phyloP scores from a whole-genome alignment of 805 yeast species.

The Brettanomyces naardenensis region DNA sequence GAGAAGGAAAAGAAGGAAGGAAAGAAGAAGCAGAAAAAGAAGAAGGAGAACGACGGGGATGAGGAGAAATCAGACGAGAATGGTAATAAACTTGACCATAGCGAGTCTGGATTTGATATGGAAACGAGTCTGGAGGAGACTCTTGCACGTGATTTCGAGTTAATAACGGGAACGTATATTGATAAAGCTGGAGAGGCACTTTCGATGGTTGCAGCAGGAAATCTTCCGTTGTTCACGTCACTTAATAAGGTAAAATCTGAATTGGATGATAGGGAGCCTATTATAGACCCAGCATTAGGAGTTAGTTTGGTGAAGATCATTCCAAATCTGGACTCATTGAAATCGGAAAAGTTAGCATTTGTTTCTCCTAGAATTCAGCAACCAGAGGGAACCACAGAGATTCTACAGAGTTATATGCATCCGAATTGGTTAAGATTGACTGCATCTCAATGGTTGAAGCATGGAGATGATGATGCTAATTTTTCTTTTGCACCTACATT shows the following conservation, averaged over 20 bases:
- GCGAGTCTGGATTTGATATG: slow-evolving; percentile 9
- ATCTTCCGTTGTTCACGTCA: slow-evolving; percentile 75
- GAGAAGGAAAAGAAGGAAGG: slow-evolving; percentile 10
- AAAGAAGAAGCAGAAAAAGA: slow-evolving; percentile 20
- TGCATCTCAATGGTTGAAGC: slow-evolving; percentile 57
- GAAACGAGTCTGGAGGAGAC: slow-evolving; percentile 28
- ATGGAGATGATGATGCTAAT: slow-evolving; percentile 26
- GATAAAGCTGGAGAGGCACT: slow-evolving; percentile 58
- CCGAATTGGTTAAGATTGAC: slow-evolving; percentile 62
- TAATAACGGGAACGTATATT: slow-evolving; percentile 45
- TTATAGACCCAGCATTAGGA: slow-evolving; percentile 47
- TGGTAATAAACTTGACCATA: slow-evolving; percentile 8
- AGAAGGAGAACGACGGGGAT: slow-evolving; percentile 5
- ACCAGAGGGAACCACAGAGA: slow-evolving; percentile 35
- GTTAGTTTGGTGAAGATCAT: slow-evolving; percentile 60
- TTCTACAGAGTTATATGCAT: slow-evolving; percentile 46
- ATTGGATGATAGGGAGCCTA: slow-evolving; percentile 66
- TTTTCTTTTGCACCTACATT: slow-evolving; percentile 58
- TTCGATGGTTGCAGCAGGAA: slow-evolving; percentile 49
- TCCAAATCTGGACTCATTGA: slow-evolving; percentile 36
- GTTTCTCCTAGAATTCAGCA: slow-evolving; percentile 25
- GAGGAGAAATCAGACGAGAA: slow-evolving; percentile 3
- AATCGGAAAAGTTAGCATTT: slow-evolving; percentile 35
- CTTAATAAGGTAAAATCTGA: slow-evolving; percentile 53
- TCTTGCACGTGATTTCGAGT: slow-evolving; percentile 50